phyloP scores from a whole-genome alignment of 2,329 filamentous ascomycete genomes.

The Claviceps monticola region DNA sequence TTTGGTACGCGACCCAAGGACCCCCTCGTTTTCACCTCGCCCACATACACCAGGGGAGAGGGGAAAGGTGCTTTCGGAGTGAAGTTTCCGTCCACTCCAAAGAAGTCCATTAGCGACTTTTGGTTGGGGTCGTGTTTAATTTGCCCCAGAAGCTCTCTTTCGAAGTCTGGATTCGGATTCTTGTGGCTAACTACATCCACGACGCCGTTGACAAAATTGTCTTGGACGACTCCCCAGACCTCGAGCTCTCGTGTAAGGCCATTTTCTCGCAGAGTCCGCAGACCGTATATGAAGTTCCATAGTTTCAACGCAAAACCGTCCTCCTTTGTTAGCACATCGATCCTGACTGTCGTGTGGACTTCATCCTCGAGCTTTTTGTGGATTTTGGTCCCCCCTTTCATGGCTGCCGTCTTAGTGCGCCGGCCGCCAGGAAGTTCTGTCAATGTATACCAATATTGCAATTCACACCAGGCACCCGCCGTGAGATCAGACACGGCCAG shows the following conservation, averaged over 20 bases:
- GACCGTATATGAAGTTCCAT: conserved; percentile 83
- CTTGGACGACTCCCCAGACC: conserved; percentile 74
- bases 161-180: conserved; percentile 59
- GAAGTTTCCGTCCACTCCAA: conserved; percentile 15
- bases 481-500: conserved; percentile 81
- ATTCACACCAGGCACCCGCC: conserved; percentile 86
- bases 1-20: conserved; percentile 50
- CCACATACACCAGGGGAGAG: conserved; percentile 49
- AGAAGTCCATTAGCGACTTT: conserved; percentile 27
- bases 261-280: conserved; percentile 57
- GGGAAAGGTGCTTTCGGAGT: conserved; percentile 2
- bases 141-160: conserved; percentile 37
- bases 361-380: conserved; percentile 78
- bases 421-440: conserved; percentile 56
- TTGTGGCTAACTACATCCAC: conserved; percentile 75
- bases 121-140: conserved; percentile 18
- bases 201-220: conserved; percentile 72
- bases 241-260: conserved; percentile 65
- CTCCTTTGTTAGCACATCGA: conserved; percentile 61
- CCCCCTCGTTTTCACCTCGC: conserved; percentile 76
- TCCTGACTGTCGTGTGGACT: conserved; percentile 61
- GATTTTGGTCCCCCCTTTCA: conserved; percentile 68
- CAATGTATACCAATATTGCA: conserved; percentile 84
- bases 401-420: conserved; percentile 63
- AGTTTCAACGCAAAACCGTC: conserved; percentile 70